Evolutionary conservation across 2,329 filamentous ascomycete genomes (phyloP), one percentile per base, ranked within the genome.

Genomic region (Apiospora saccharicola): DNA sequence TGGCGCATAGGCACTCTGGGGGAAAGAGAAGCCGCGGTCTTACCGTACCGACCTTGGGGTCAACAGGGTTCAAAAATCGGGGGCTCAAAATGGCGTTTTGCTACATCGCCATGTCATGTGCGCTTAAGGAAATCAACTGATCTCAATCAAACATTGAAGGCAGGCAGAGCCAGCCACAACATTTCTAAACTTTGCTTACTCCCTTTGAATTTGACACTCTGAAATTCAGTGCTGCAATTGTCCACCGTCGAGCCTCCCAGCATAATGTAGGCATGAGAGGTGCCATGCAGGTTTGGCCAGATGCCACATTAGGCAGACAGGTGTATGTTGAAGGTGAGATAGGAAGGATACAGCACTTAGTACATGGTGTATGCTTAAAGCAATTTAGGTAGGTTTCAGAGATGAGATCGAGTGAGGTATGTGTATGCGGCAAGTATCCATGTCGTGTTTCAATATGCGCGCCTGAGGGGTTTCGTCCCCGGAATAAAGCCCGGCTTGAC

Each of bases 401-500:
- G 26, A 30, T 30, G 26, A 30, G 24, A 57, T 57, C 53, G 34
- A 37, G 53, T 61, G 57, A 37, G 34, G 57, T 64, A 64, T 34
- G 57, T 24, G 34, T 37, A 37, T 37, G 57, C 57, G 34, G 57
- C 57, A n/a, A 22, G 53, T 19, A 57, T 34, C 16, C 51, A 57
- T 57, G 51, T 34, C 26, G 26, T 34, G 51, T 34, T 57, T 57
- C 51, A 26, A 57, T 37, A 41, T 61, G 30, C 16, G 53, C 30
- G 53, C 53, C 37, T 64, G 34, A 34, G 24, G 51, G 53, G 16
- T 61, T 30, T 61, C 19, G 53, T 61, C 30, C 53, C 53, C 53
- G 53, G 53, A 37, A 61, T 37, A 61, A 61, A 61, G n/a, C n/a
- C n/a, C n/a, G 57, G 57, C 57, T 64, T 47, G 67, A 53, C 14